phyloP scores from a whole-genome alignment of 306 rosid genomes.

The Citrullus amarus region DNA sequence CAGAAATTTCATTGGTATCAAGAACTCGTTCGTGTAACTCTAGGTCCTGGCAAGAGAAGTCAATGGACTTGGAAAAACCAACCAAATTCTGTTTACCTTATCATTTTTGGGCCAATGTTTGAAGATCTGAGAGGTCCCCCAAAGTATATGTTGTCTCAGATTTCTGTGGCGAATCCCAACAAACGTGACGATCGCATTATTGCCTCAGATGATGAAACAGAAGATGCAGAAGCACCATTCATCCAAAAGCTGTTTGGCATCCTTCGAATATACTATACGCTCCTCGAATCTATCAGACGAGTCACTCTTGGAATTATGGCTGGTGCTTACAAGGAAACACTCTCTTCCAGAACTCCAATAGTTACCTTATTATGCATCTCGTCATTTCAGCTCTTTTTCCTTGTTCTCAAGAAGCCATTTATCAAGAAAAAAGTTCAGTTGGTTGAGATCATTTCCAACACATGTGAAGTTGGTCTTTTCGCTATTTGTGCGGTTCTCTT shows the following conservation, averaged over 20 bases:
- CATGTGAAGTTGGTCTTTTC: constrained; percentile 51
- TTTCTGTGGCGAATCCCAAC: constrained; percentile 29
- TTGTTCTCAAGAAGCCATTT: constrained; percentile 84
- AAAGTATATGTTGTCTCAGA: constrained; percentile 90
- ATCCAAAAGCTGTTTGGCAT: constrained; percentile 89
- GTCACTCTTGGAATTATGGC: constrained; percentile 52
- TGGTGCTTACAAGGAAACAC: constrained; percentile 34
- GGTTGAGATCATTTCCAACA: constrained; percentile 56
- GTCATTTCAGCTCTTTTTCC: constrained; percentile 73
- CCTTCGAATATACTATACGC: constrained; percentile 68
- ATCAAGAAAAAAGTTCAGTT: constrained; percentile 83
- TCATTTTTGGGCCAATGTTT: constrained; percentile 61
- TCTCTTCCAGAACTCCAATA: constrained; percentile 33
- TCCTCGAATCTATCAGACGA: constrained; percentile 55
- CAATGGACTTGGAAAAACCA: constrained; percentile 84
- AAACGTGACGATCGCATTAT: constrained; percentile 46
- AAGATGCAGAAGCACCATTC: constrained; percentile 91
- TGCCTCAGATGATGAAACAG: constrained; percentile 82
- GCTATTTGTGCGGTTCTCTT: constrained; percentile 29
- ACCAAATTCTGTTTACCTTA: constrained; percentile 31
- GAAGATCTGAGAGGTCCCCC: constrained; percentile 96
- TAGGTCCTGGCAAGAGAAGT: constrained; percentile 91
- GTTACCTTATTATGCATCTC: constrained; percentile 38
- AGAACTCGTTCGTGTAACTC: constrained; percentile 58
- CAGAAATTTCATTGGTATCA: constrained; percentile 69